Evolutionary conservation across 1,139 yeast genomes (phyloP).

Genomic region (Yamadazyma mexicana): DNA sequence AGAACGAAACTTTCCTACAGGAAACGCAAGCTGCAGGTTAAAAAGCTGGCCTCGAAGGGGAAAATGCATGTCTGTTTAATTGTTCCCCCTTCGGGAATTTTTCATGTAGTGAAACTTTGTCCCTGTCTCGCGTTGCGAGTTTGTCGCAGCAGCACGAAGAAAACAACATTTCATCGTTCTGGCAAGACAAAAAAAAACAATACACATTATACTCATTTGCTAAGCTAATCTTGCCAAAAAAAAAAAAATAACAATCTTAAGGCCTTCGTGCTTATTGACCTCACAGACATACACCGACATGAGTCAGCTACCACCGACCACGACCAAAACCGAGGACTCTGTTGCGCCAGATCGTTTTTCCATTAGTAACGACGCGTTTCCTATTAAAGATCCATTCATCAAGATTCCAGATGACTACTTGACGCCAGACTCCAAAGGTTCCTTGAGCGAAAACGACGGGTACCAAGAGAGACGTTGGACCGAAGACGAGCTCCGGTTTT

Average conservation of each 20-base stretch:
- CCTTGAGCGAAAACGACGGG: constrained; percentile 14
- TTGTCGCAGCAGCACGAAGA: neutral
- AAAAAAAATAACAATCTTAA: too few relatives aligned
- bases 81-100: too few relatives aligned
- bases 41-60: too few relatives aligned
- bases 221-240: too few relatives aligned
- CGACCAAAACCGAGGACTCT: neutral
- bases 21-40: too few relatives aligned
- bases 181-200: too few relatives aligned
- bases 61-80: too few relatives aligned
- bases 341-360: neutral
- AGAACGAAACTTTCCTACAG: too few relatives aligned
- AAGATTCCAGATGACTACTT: constrained; percentile 12
- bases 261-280: neutral
- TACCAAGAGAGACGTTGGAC: constrained; percentile 8
- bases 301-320: neutral
- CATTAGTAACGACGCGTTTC: constrained; percentile 1
- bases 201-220: too few relatives aligned
- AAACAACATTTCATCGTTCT: neutral
- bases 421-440: constrained; percentile 18
- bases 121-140: neutral
- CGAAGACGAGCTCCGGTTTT: constrained; percentile 6
- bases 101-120: too few relatives aligned
- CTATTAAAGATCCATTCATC: neutral
- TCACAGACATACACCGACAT: neutral